Conservation (phyloP, 2,329 filamentous ascomycete species). For the Colletotrichum caudatum region DNA sequence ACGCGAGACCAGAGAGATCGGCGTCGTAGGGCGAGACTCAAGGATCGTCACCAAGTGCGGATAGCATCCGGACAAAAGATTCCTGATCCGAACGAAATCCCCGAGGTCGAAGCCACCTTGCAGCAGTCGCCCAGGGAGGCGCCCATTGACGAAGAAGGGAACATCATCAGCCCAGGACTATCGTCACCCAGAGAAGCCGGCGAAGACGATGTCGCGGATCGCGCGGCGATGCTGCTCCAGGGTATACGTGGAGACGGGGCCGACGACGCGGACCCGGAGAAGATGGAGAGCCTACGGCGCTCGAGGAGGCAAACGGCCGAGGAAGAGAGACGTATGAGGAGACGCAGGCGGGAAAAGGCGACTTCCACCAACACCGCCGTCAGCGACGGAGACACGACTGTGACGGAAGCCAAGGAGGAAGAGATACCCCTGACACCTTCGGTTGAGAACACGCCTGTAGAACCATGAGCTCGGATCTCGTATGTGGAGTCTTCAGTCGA, state of each 20-base stretch:
- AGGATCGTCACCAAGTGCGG: slow-evolving; percentile 90
- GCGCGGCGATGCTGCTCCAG: slow-evolving; percentile 85
- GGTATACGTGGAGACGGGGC: slow-evolving; percentile 79
- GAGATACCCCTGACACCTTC: slow-evolving; percentile 42
- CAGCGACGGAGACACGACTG: slow-evolving; percentile 39
- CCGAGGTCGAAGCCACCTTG: slow-evolving; percentile 63
- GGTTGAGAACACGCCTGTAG: slow-evolving; percentile 41
- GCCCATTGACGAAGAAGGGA: slow-evolving; percentile 62
- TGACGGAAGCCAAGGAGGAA: slow-evolving; percentile 39
- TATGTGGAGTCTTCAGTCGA: slow-evolving; percentile 28
- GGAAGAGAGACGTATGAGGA: slow-evolving; percentile 77
- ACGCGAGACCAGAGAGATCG: slow-evolving; percentile 89
- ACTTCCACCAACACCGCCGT: slow-evolving; percentile 51
- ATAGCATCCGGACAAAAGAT: slow-evolving; percentile 90
- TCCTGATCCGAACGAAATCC: slow-evolving; percentile 76
- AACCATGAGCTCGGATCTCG: slow-evolving; percentile 39
- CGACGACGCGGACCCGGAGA: slow-evolving; percentile 62
- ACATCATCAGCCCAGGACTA: slow-evolving; percentile 64
- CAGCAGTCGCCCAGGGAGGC: slow-evolving; percentile 51
- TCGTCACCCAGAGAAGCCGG: slow-evolving; percentile 59
- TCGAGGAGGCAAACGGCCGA: slow-evolving; percentile 78
- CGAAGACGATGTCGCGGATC: slow-evolving; percentile 83
- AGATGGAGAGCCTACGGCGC: slow-evolving; percentile 71
- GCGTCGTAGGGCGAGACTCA: slow-evolving; percentile 85
- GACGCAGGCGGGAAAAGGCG: slow-evolving; percentile 74